phyloP scores from a whole-genome alignment of 2,329 filamentous ascomycete genomes.

The Fusarium odoratissimum region DNA sequence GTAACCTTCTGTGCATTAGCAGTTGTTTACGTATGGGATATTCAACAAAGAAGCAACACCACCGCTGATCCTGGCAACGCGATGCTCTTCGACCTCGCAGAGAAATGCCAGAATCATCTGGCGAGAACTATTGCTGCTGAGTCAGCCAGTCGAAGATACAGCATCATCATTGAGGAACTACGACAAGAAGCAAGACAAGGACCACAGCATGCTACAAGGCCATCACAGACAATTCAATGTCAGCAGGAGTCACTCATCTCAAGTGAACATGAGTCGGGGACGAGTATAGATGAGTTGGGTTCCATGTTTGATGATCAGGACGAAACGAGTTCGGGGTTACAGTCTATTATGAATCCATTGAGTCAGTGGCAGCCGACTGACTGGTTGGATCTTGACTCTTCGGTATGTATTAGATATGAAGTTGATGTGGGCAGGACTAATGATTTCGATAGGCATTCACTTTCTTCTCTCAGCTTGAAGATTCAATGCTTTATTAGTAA shows the following conservation, averaged over 20 bases:
- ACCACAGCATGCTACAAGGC: conserved; percentile 5
- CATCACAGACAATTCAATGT: neutral
- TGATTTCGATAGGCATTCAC: neutral
- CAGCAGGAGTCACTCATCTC: conserved; percentile 5
- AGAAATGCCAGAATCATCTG: conserved; percentile 28
- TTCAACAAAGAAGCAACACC: conserved; percentile 36
- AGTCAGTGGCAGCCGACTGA: conserved; percentile 27
- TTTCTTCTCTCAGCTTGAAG: conserved; percentile 16
- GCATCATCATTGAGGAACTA: conserved; percentile 28
- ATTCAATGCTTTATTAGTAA: conserved; percentile 5
- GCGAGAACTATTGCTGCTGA: conserved; percentile 13
- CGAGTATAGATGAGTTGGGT: neutral
- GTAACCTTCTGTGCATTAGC: conserved; percentile 65
- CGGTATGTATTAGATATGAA: neutral
- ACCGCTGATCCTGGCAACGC: neutral
- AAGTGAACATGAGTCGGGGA: conserved; percentile 3
- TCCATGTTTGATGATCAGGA: conserved; percentile 8
- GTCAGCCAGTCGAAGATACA: conserved; percentile 21
- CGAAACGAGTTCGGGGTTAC: neutral
- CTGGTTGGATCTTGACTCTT: conserved; percentile 26
- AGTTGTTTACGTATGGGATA: conserved; percentile 64
- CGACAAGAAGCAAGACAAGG: conserved; percentile 13
- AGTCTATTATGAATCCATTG: conserved; percentile 4
- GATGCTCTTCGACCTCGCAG: conserved; percentile 39
- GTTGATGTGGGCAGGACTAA: fast-evolving